Evolutionary conservation across 148 eudicot species (phyloP).

Genomic region (Vaccinium darrowii): DNA sequence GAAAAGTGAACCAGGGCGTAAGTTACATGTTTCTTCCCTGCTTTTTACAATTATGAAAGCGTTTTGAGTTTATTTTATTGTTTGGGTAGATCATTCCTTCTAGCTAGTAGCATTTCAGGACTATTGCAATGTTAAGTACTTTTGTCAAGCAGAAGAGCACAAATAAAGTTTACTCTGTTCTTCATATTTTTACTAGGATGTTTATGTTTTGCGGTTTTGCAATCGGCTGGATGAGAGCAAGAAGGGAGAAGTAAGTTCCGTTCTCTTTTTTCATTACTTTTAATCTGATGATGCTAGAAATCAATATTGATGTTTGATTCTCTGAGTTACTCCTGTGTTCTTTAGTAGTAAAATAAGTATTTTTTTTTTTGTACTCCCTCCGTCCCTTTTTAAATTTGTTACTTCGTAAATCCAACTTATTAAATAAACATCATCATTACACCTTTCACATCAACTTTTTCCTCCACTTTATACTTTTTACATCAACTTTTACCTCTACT

Average conservation of each 20-base stretch:
- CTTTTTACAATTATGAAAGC: background rate
- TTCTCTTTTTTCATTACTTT: background rate
- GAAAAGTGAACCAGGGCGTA: slow-evolving; percentile 65
- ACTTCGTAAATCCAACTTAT: too few species aligned
- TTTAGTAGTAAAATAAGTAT: background rate
- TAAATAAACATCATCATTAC: too few species aligned
- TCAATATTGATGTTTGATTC: background rate
- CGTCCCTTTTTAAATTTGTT: too few species aligned
- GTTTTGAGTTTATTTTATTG: background rate
- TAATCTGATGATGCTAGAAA: background rate
- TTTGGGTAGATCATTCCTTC: slow-evolving; percentile 1
- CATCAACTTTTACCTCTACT: too few species aligned
- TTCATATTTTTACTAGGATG: slow-evolving; percentile 48
- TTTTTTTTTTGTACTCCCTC: background rate
- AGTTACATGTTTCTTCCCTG: slow-evolving; percentile 22
- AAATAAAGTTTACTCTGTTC: background rate
- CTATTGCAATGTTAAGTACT: background rate
- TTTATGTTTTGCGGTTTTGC: slow-evolving; percentile 85
- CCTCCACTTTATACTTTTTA: too few species aligned
- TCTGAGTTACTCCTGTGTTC: background rate
- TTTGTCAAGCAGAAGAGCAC: background rate
- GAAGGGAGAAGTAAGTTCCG: slow-evolving; percentile 91
- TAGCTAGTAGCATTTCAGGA: background rate
- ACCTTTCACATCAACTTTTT: too few species aligned
- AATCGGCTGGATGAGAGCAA: slow-evolving; percentile 85